Evolutionary conservation across 1,139 yeast genomes (phyloP).

Genomic region (Zygosaccharomyces pseudobailii): DNA sequence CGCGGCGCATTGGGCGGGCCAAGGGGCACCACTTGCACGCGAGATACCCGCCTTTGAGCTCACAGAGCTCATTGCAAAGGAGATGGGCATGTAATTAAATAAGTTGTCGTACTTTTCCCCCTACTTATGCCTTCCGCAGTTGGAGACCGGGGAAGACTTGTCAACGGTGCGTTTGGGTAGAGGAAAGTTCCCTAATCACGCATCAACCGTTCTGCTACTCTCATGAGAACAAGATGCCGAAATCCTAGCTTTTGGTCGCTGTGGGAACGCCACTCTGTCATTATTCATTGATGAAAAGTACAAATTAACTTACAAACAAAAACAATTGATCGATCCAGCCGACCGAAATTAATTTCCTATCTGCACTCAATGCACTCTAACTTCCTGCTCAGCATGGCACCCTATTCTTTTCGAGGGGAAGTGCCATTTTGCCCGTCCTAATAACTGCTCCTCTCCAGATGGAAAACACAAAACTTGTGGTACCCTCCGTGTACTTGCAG

Average conservation of each 20-base stretch:
- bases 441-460: conserved; percentile 37
- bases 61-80: background rate
- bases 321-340: background rate
- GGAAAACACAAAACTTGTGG: conserved; percentile 28
- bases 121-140: no score
- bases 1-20: conserved; percentile 14
- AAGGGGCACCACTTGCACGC: conserved; percentile 5
- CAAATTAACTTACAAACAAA: background rate
- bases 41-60: background rate
- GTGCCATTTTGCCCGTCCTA: background rate
- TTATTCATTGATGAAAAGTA: background rate
- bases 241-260: no score
- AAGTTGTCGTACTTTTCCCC: no score
- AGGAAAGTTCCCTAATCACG: no score
- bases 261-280: background rate
- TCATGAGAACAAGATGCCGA: no score
- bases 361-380: no score
- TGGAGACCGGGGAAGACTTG: no score
- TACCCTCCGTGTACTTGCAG: conserved; percentile 6
- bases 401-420: no score
- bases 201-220: no score
- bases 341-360: background rate
- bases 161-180: no score
- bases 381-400: no score
- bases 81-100: background rate